Base-by-base conservation (phyloP, 148 eudicot species). In the Talinum fruticosum region DNA sequence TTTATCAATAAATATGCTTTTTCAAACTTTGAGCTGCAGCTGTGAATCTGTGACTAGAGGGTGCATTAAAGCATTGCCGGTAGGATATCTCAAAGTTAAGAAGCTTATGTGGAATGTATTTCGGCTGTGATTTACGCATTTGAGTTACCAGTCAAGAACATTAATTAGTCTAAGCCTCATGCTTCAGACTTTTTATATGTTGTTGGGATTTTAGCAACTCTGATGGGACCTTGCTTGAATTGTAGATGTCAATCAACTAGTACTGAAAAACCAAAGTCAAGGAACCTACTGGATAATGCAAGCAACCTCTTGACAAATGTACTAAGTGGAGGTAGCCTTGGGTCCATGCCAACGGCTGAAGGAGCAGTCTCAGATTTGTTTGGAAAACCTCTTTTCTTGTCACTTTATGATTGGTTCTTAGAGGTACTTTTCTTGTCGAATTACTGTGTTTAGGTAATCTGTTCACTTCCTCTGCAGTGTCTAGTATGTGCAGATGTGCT, bases 301-400 rank as follows among this genome's bases (percentile, higher is more conserved):
- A 96, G 99, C 86, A 96, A 96, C 76, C 87, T 96, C 44, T 88
- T 96, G 54, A 96, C 99, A 41, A 93, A 89, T 84, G 78, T 93
- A 76, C 83, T 96, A 65, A 96, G 89, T 79, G 99, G 99, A 41
- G 97, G 95, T 61, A 90, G 41, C 80, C 88, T 96, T 23, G 95
- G 91, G 65, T 87, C 94, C 51, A 93, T 96, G 98, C 99, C 99
- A 74, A 87, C 82, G 62, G 99, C 98, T 77, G 99, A 96, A 86
- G 99, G 99, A 72, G 98, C 99, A 32, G 97, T 96, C 72, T 85
- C 98, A 47, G 99, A 96, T 87, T 88, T 96, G 81, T 93, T 96
- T 73, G 90, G 84, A 69, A 90, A 88, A 29, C 99, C 99, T 71
- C 97, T 96, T 70, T 96, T 96, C 86, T 87, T 93, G 72, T 84